phyloP scores from a whole-genome alignment of 495 filamentous ascomycete species.

The Neurospora sp. region DNA sequence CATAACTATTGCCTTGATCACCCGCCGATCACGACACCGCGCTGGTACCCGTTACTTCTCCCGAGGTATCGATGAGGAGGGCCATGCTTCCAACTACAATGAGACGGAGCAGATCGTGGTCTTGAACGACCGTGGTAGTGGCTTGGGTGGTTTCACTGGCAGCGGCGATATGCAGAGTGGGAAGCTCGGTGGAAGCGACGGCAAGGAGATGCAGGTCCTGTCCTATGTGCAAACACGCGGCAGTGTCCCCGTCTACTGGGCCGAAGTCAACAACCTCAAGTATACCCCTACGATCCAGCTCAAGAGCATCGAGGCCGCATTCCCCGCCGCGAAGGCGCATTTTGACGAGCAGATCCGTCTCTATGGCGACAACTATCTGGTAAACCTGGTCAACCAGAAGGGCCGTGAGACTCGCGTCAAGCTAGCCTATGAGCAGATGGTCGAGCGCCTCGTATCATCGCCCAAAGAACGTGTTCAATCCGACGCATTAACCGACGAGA shows the following conservation, averaged over 20 bases:
- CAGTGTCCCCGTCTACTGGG: conserved; percentile 90
- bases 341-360: conserved; percentile 84
- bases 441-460: conserved; percentile 60
- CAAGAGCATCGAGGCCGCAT: conserved; percentile 70
- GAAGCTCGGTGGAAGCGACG: conserved; percentile 43
- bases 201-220: conserved; percentile 73
- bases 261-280: conserved; percentile 81
- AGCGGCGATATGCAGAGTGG: conserved; percentile 65
- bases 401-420: conserved; percentile 83
- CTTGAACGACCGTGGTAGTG: conserved; percentile 64
- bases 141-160: conserved; percentile 71
- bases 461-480: conserved; percentile 52
- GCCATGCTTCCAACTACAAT: conserved; percentile 95
- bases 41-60: conserved; percentile 92
- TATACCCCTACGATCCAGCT: conserved; percentile 86
- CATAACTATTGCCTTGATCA: conserved; percentile 78
- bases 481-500: conserved; percentile 55
- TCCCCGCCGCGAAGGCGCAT: conserved; percentile 68
- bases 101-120: conserved; percentile 91
- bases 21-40: conserved; percentile 72
- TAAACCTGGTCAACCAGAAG: conserved; percentile 93
- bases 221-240: conserved; percentile 94
- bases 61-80: conserved; percentile 81
- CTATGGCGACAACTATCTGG: conserved; percentile 92
- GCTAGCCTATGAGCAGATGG: conserved; percentile 81